Percentiles rank a stretch among this genome's conserved stretches.
Conservation (phyloP, 371 early-diverging fungal species). For the Rhizopus sp. region DNA sequence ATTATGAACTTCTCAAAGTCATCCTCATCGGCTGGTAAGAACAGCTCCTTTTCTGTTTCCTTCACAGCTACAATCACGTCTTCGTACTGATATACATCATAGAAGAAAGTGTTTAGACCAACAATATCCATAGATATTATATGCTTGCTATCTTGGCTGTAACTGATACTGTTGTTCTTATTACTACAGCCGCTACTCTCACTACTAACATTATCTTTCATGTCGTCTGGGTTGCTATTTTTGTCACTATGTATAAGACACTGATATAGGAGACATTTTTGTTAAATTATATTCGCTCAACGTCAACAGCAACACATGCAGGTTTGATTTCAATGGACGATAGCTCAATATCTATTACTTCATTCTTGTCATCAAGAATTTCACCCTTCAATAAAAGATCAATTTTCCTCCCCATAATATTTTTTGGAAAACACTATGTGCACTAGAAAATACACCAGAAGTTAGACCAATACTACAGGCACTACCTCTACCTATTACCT, state of each 20-base stretch:
- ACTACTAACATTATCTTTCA: conserved; percentile 8
- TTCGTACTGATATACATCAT: conserved; percentile 5
- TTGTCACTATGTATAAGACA: too few relatives aligned
- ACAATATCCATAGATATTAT: too few relatives aligned
- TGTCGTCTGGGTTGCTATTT: too few relatives aligned
- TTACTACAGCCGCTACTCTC: too few relatives aligned
- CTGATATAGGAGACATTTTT: too few relatives aligned
- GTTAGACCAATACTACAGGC: too few relatives aligned
- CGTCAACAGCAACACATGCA: conserved; percentile 2
- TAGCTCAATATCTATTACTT: conserved; percentile 5
- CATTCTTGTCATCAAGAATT: conserved; percentile 7
- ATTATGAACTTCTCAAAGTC: conserved; percentile 4
- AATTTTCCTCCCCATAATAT: conserved; percentile 10
- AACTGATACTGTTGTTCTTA: too few relatives aligned
- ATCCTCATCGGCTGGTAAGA: conserved; percentile 5
- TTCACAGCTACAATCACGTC: conserved; percentile 6
- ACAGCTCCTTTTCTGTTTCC: conserved; percentile 1
- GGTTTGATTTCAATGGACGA: conserved; percentile 9
- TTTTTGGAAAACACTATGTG: too few relatives aligned
- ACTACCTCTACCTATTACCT: too few relatives aligned
- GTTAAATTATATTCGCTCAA: conserved; percentile 8
- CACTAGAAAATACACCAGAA: too few relatives aligned
- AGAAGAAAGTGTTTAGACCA: conserved; percentile 6
- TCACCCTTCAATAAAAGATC: conserved; percentile 7
- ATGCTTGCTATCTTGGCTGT: neutral